Evolutionary conservation across 208 protist genomes (phyloP).

Genomic region (Leptomonas pyrrhocoris): DNA sequence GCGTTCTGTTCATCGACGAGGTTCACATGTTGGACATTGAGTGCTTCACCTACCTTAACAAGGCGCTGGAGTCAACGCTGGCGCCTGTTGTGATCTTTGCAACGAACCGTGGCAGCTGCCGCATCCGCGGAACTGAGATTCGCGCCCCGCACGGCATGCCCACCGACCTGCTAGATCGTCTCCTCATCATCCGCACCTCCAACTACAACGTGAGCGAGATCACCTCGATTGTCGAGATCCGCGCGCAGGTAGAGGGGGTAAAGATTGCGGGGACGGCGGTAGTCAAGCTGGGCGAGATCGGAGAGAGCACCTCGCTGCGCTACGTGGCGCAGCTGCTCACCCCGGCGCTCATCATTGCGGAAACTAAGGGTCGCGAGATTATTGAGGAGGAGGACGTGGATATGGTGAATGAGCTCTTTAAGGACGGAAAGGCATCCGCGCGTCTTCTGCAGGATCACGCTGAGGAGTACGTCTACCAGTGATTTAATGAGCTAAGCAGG

Average conservation of each 20-base stretch:
- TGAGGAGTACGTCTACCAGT: conserved; percentile 93
- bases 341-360: conserved; percentile 94
- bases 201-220: conserved; percentile 98
- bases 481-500: conserved; percentile 6
- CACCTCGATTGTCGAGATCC: conserved; percentile 94
- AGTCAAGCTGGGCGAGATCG: conserved; percentile 91
- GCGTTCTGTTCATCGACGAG: conserved; percentile 99
- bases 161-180: conserved; percentile 99
- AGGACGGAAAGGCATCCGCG: conserved; percentile 97
- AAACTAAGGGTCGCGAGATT: conserved; percentile 94
- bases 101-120: conserved; percentile 98
- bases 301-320: conserved; percentile 93
- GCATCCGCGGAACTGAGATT: conserved; percentile 98
- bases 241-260: conserved; percentile 96
- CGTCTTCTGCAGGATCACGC: conserved; percentile 82
- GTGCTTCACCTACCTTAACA: conserved; percentile 99
- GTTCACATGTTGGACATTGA: conserved; percentile 99
- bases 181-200: conserved; percentile 98
- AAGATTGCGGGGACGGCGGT: conserved; percentile 93
- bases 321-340: conserved; percentile 99
- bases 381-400: conserved; percentile 94
- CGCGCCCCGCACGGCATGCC: conserved; percentile 99
- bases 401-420: conserved; percentile 96
- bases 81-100: conserved; percentile 99
- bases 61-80: conserved; percentile 98